Base-by-base conservation (phyloP, 352 stramenopile species). In the Thalassiosira exigua region DNA sequence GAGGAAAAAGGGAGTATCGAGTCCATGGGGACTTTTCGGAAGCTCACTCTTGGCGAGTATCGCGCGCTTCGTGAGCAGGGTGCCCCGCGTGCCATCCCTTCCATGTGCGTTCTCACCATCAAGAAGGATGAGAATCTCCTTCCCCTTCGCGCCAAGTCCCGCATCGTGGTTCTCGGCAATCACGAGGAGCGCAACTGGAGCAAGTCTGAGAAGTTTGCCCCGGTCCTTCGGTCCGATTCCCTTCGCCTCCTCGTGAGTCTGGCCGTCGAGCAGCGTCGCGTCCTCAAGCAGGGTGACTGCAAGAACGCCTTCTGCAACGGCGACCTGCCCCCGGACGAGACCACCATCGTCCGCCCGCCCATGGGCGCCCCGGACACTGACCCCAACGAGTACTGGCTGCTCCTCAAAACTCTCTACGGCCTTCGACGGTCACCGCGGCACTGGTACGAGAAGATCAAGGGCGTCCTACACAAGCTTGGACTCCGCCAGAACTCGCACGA, bases 251-350 rank as follows among this genome's bases (percentile, higher is more conserved):
- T 86, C 0, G 48, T 54, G 2, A 52, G 36, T 17, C 42, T 64
- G 29, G 73, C 73, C 0, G 33, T 76, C 12, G 29, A 65, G n/a
- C 5, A 65, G 0, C 52, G 66, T 39, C 11, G 65, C 5, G 29
- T 69, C 39, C 41, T 82, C 17, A 59, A 81, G 64, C 79, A 87
- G 39, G 73, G 68, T 21, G 73, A 86, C 22, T 74, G 59, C 33
- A 86, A 82, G 42, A 86, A 82, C 19, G 60, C 66, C 14, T 86
- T 86, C 41, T 83, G 75, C 48, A 26, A 79, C 11, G 48, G 52
- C 1, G 52, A 24, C 1, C 39, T 78, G 21, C 61, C 61, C 5
- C 27, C 66, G 0, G 57, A 86, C 58, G 73, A 86, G 32, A 22
- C 54, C 11, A 67, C 39, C 3, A 51, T 81, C 4, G 44, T 81